phyloP scores from a whole-genome alignment of 2,329 filamentous ascomycete species.

The Ceratocystis cubensis region DNA sequence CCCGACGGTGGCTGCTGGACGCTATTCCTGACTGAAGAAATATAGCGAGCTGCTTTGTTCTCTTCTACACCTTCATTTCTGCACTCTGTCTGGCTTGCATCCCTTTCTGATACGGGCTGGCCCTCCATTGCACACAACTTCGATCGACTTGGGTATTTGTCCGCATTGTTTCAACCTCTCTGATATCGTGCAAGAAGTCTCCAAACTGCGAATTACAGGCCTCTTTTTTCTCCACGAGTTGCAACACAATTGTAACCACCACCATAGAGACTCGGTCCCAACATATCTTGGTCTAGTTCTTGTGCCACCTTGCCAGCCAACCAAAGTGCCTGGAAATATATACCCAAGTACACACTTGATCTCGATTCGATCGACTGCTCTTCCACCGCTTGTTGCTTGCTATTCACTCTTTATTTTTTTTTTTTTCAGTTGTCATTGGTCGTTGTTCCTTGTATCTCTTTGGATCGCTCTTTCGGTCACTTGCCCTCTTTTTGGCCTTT shows the following conservation, averaged over 20 bases:
- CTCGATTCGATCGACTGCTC: not conserved
- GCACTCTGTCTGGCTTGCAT: not conserved
- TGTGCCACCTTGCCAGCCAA: slow-evolving; percentile 1
- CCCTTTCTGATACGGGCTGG: not conserved
- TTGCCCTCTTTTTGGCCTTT: not conserved
- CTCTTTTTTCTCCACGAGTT: not conserved
- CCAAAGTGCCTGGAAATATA: not conserved
- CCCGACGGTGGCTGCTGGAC: not conserved
- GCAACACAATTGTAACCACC: not conserved
- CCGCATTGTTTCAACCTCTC: not conserved
- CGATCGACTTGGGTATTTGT: not conserved
- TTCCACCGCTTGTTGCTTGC: not conserved
- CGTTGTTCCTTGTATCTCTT: not conserved
- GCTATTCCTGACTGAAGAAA: not conserved
- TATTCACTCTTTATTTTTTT: not conserved
- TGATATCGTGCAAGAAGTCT: not conserved
- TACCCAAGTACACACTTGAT: not conserved
- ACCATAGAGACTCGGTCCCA: not conserved
- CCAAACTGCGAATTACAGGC: not conserved
- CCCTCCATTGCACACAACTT: not conserved
- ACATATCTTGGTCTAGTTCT: not conserved
- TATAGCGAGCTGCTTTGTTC: not conserved
- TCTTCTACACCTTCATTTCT: not conserved
- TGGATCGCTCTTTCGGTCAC: no score
- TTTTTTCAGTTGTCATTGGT: not conserved